These are phyloP conservation scores for Actinomortierella ambigua DNA, from an alignment of 371 early-diverging fungal genomes.

Conservation along the genomic window DNA sequence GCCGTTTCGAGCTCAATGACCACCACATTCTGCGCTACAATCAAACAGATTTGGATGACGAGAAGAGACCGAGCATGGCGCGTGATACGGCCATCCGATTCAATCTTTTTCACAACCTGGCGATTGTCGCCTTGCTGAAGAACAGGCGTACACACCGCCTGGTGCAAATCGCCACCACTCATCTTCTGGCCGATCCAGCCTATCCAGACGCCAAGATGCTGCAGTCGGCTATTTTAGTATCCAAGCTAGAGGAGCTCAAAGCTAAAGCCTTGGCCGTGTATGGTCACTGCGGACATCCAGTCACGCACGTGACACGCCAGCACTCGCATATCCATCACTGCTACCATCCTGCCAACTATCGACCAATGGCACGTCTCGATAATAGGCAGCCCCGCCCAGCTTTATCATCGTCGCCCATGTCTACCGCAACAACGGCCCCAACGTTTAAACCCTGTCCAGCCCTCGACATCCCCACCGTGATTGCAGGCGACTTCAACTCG, in stretches of 20 bases:
- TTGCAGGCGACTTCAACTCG: conserved; percentile 98
- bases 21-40: conserved; percentile 88
- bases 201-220: conserved; percentile 97
- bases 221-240: conserved; percentile 93
- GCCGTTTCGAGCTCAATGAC: conserved; percentile 76
- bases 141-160: conserved; percentile 68
- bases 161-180: conserved; percentile 89
- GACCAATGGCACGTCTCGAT: conserved; percentile 21
- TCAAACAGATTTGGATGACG: conserved; percentile 88
- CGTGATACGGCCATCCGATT: conserved; percentile 92
- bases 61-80: conserved; percentile 57
- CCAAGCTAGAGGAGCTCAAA: conserved; percentile 71
- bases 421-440: conserved; percentile 3
- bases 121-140: conserved; percentile 83
- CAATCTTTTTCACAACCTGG: conserved; percentile 96
- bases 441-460: neutral
- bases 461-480: conserved; percentile 61
- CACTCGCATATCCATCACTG: too few species aligned
- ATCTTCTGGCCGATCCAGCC: conserved; percentile 88
- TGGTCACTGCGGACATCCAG: neutral
- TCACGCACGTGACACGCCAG: conserved; percentile 12
- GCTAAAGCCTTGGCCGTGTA: conserved; percentile 30
- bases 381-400: neutral
- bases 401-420: too few species aligned
- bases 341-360: neutral